Conservation (phyloP, 202 grass and related monocot species). For the Saccharum hybrid region DNA sequence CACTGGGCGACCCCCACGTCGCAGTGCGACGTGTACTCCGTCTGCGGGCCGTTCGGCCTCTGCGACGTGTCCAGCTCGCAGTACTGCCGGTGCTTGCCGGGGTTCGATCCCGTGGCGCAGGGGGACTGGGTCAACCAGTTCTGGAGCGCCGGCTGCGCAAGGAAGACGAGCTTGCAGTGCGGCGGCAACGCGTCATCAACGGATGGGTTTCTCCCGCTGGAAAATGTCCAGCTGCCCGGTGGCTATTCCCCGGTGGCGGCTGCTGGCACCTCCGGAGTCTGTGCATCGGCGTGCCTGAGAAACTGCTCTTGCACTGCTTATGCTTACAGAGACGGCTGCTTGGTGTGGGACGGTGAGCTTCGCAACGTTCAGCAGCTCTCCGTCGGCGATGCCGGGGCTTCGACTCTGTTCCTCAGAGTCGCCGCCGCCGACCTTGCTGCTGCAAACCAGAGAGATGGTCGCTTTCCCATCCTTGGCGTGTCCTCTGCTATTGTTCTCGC, state of each 20-base stretch:
- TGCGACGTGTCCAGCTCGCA: conserved; percentile 49
- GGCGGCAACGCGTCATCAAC: neutral
- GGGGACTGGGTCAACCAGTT: conserved; percentile 33
- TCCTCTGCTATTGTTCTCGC: neutral
- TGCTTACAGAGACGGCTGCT: conserved; percentile 30
- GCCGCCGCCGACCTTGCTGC: conserved; percentile 36
- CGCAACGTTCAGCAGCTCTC: conserved; percentile 37
- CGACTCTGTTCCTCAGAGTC: conserved; percentile 43
- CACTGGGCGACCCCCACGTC: conserved; percentile 45
- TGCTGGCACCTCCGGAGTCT: conserved; percentile 26
- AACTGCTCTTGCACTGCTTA: conserved; percentile 64
- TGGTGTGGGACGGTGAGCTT: conserved; percentile 42
- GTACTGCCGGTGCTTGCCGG: conserved; percentile 47
- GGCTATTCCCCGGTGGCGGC: neutral
- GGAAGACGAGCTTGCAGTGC: conserved; percentile 51
- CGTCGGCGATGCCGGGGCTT: neutral
- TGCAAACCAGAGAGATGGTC: neutral
- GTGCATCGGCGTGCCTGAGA: conserved; percentile 50
- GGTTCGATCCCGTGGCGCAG: conserved; percentile 38
- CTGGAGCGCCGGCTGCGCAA: conserved; percentile 45
- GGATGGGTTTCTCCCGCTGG: conserved; percentile 53
- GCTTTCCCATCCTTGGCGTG: neutral
- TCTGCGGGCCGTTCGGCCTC: conserved; percentile 56
- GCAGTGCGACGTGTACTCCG: conserved; percentile 60
- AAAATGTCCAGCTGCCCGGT: conserved; percentile 51